These are phyloP conservation scores for Didymella keratinophila DNA, from an alignment of 2,329 filamentous ascomycete genomes.

Conservation along the genomic window DNA sequence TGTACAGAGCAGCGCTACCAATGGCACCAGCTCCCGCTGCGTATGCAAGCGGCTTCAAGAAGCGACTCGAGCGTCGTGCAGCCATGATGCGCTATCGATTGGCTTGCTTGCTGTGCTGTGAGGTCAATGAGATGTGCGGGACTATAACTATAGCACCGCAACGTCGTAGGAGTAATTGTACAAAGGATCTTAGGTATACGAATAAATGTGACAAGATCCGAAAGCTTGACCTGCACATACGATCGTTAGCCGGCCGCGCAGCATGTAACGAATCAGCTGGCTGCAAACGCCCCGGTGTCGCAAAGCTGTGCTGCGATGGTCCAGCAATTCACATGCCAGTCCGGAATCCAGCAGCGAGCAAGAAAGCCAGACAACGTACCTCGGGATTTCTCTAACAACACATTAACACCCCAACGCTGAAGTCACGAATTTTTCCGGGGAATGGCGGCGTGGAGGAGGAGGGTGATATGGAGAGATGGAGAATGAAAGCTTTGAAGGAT, in stretches of 20 bases:
- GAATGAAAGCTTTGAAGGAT: constrained; percentile 22
- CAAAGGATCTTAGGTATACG: constrained; percentile 9
- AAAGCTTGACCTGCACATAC: constrained; percentile 11
- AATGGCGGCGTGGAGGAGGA: constrained; percentile 18
- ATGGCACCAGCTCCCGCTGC: constrained; percentile 62
- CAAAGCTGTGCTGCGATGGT: constrained; percentile 1
- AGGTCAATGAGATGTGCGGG: constrained; percentile 1
- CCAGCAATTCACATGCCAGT: constrained; percentile 1
- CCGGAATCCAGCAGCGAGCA: constrained; percentile 8
- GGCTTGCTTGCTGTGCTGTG: constrained; percentile 21
- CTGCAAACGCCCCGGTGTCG: constrained; percentile 11
- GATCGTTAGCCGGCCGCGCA: constrained; percentile 23
- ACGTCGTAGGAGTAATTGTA: background rate
- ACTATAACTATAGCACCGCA: constrained; percentile 12
- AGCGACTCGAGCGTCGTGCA: constrained; percentile 51
- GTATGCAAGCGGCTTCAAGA: constrained; percentile 67
- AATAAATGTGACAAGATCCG: constrained; percentile 13
- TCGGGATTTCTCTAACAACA: constrained; percentile 13
- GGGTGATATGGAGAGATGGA: constrained; percentile 18
- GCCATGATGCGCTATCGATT: constrained; percentile 40
- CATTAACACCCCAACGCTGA: constrained; percentile 8
- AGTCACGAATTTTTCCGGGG: constrained; percentile 22
- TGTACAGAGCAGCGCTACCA: constrained; percentile 66
- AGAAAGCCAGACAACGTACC: constrained; percentile 1
- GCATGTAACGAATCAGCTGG: constrained; percentile 9